These are phyloP conservation scores for Solanum etuberosum DNA, from an alignment of 257 asterid genomes.

Conservation along the genomic window DNA sequence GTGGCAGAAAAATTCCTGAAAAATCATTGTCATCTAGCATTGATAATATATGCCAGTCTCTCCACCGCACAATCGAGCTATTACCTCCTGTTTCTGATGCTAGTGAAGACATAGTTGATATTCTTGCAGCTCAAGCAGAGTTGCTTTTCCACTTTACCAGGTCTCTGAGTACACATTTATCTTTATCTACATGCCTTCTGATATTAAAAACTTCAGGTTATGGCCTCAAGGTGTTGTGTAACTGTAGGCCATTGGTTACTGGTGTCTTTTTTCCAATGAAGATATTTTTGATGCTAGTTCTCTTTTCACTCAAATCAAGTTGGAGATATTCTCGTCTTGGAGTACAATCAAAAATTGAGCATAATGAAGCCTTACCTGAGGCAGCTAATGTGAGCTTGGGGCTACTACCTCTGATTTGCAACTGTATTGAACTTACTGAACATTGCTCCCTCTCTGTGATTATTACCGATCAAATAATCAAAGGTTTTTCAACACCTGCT, in stretches of 20 bases:
- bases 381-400: slow-evolving; percentile 48
- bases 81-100: slow-evolving; percentile 37
- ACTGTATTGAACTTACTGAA: slow-evolving; percentile 42
- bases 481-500: slow-evolving; percentile 48
- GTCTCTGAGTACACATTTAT: slow-evolving; percentile 19
- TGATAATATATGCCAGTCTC: slow-evolving; percentile 45
- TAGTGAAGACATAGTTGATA: slow-evolving; percentile 34
- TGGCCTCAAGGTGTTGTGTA: slow-evolving; percentile 60
- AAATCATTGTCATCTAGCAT: slow-evolving; percentile 45
- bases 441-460: slow-evolving; percentile 55
- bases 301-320: slow-evolving; percentile 36
- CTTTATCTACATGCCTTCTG: slow-evolving; percentile 26
- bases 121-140: slow-evolving; percentile 73
- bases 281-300: slow-evolving; percentile 54
- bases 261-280: slow-evolving; percentile 30
- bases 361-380: slow-evolving; percentile 41
- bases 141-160: slow-evolving; percentile 53
- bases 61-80: slow-evolving; percentile 42
- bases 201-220: slow-evolving; percentile 58
- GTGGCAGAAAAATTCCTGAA: slow-evolving; percentile 45
- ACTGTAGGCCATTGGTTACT: slow-evolving; percentile 28
- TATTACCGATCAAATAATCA: slow-evolving; percentile 50
- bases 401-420: slow-evolving; percentile 71
- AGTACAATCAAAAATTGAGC: slow-evolving; percentile 9
- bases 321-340: slow-evolving; percentile 6